These are phyloP conservation scores for Epicoccum sorghinum DNA, from an alignment of 2,329 filamentous ascomycete genomes.

Conservation along the genomic window DNA sequence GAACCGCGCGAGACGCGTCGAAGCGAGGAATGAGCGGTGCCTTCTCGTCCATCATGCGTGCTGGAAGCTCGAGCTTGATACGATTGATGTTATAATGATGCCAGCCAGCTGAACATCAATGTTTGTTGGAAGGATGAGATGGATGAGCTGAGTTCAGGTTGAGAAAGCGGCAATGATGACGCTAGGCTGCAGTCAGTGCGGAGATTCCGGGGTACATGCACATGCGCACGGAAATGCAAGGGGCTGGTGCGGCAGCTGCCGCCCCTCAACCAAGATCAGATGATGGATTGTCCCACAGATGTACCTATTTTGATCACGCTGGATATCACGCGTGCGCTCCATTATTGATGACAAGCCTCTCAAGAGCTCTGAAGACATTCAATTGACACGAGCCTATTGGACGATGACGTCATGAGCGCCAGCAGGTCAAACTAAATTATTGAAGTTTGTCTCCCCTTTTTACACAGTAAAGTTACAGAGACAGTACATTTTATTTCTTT, in stretches of 20 bases:
- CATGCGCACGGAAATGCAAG: conserved; percentile 30
- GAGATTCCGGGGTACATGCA: conserved; percentile 33
- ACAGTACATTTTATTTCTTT: not conserved
- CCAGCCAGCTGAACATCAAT: conserved; percentile 34
- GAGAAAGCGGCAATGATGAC: conserved; percentile 20
- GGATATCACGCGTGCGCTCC: not conserved
- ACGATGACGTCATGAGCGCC: too few species aligned
- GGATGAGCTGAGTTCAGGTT: conserved; percentile 2
- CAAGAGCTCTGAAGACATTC: not conserved
- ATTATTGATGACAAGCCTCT: not conserved
- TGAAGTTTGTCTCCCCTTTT: too few species aligned
- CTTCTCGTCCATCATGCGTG: conserved; percentile 31
- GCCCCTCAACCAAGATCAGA: conserved; percentile 5
- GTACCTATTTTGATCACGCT: not conserved
- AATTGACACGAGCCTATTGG: not conserved
- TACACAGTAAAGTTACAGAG: too few species aligned
- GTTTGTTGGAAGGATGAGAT: conserved; percentile 15
- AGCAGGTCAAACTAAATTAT: too few species aligned
- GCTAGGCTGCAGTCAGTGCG: conserved; percentile 19
- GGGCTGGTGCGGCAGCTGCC: conserved; percentile 12
- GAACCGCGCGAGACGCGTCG: conserved; percentile 1
- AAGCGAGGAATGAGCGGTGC: conserved; percentile 25
- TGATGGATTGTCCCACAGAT: not conserved
- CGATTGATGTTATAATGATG: conserved; percentile 10
- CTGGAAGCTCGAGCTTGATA: not conserved